Conservation (phyloP, 495 filamentous ascomycete genomes). For the Xylaria acuta region DNA sequence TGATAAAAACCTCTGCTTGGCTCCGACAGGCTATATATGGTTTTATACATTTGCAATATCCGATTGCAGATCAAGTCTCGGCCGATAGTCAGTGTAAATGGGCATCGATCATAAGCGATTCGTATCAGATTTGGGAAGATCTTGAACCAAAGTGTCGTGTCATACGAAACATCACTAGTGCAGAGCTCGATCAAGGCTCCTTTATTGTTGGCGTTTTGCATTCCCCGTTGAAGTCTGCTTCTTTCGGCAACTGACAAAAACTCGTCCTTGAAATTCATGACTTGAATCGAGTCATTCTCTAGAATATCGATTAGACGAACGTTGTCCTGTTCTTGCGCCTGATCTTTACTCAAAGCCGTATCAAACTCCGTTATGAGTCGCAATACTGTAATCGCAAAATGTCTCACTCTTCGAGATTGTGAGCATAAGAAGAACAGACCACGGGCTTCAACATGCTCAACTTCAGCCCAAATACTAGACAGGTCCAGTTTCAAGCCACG, state of each 20-base stretch:
- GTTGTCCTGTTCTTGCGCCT: constrained; percentile 60
- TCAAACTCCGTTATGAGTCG: constrained; percentile 95
- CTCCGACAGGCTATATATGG: constrained; percentile 78
- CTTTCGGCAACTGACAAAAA: constrained; percentile 90
- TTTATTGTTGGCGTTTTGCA: constrained; percentile 81
- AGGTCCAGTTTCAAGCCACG: constrained; percentile 79
- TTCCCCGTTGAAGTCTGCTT: constrained; percentile 88
- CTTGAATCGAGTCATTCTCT: constrained; percentile 84
- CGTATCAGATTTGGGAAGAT: constrained; percentile 95
- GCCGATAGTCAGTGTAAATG: constrained; percentile 86
- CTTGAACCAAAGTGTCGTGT: constrained; percentile 95
- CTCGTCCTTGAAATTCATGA: constrained; percentile 92
- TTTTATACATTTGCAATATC: constrained; percentile 88
- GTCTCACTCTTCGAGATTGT: constrained; percentile 84
- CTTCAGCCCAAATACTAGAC: constrained; percentile 84
- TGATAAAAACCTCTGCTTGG: constrained; percentile 67
- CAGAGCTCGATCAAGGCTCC: constrained; percentile 92
- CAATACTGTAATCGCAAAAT: constrained; percentile 90
- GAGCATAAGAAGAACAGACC: constrained; percentile 98
- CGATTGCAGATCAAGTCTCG: constrained; percentile 91
- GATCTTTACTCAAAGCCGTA: constrained; percentile 75
- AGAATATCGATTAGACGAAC: constrained; percentile 85
- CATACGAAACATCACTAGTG: constrained; percentile 93
- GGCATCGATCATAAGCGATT: constrained; percentile 88
- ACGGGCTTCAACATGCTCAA: constrained; percentile 96